Percentiles rank a stretch among this genome's conserved stretches.
Conservation (phyloP, 1,139 yeast genomes). For the Nadsonia starkeyi-henricii region DNA sequence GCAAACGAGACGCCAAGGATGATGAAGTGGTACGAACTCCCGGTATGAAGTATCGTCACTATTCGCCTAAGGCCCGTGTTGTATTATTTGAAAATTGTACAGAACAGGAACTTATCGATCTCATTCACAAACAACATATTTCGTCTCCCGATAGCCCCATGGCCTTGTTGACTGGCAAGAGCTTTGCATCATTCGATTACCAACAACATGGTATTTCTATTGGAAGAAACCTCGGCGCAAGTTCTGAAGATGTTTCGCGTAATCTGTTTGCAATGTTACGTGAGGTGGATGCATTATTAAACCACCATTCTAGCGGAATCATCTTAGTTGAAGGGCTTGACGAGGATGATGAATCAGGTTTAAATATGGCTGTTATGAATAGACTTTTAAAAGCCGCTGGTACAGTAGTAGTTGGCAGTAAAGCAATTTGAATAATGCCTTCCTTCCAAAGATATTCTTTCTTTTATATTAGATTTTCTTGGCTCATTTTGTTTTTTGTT, state of each 20-base stretch:
- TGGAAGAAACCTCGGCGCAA: conserved; percentile 34
- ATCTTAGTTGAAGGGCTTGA: conserved; percentile 66
- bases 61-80: conserved; percentile 81
- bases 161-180: not conserved
- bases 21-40: conserved; percentile 79
- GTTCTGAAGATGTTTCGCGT: conserved; percentile 53
- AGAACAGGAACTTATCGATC: conserved; percentile 29
- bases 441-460: conserved; percentile 4
- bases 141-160: not conserved
- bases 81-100: conserved; percentile 45
- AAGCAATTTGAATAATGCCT: not conserved
- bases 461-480: not conserved
- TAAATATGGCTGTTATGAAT: conserved; percentile 72
- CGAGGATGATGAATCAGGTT: conserved; percentile 52
- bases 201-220: conserved; percentile 1
- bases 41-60: conserved; percentile 94
- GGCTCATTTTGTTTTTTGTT: no score
- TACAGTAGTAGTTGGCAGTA: conserved; percentile 23
- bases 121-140: conserved; percentile 4
- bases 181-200: not conserved
- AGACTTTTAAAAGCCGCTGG: conserved; percentile 77
- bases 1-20: conserved; percentile 48
- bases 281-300: conserved; percentile 44
- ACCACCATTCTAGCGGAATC: conserved; percentile 34
- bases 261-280: conserved; percentile 61